A percentile compares a stretch with the other conserved stretches of the same genome.
Conservation (phyloP, 768 basidiomycete species). For the Suillus plorans region DNA sequence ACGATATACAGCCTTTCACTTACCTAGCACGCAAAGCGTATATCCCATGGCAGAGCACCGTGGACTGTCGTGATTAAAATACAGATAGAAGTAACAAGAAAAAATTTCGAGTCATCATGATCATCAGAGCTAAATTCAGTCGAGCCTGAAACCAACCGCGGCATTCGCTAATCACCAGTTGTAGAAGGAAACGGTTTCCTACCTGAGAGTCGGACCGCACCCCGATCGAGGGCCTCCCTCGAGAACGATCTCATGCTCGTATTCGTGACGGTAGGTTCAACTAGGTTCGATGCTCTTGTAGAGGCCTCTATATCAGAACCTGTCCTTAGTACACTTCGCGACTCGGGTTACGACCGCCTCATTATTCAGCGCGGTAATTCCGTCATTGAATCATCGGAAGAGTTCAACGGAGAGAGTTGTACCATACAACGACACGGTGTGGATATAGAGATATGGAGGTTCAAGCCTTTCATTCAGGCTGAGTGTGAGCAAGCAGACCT, state of each 20-base stretch:
- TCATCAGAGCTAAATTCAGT: neutral
- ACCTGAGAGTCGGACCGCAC: neutral
- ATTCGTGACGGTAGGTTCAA: slow-evolving; percentile 90
- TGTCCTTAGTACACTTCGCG: slow-evolving; percentile 54
- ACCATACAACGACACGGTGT: slow-evolving; percentile 40
- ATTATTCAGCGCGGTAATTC: slow-evolving; percentile 82
- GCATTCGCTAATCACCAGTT: neutral
- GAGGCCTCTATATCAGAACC: slow-evolving; percentile 52
- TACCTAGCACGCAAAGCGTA: slow-evolving; percentile 86
- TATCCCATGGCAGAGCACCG: slow-evolving; percentile 67
- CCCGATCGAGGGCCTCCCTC: neutral
- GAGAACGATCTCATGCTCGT: slow-evolving; percentile 29
- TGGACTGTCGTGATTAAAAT: slow-evolving; percentile 1
- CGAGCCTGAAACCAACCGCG: neutral
- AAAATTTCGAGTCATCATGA: slow-evolving; percentile 13
- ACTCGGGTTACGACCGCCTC: slow-evolving; percentile 57
- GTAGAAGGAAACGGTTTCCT: neutral
- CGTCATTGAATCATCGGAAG: slow-evolving; percentile 33
- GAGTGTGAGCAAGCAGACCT: slow-evolving; percentile 69
- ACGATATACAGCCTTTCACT: slow-evolving; percentile 8
- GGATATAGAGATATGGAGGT: slow-evolving; percentile 65
- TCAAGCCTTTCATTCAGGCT: slow-evolving; percentile 68
- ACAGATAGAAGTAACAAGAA: neutral
- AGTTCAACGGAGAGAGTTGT: slow-evolving; percentile 22
- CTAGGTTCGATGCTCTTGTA: slow-evolving; percentile 77